phyloP scores from a whole-genome alignment of 306 rosid species.

The Pyrus pyrifolia region DNA sequence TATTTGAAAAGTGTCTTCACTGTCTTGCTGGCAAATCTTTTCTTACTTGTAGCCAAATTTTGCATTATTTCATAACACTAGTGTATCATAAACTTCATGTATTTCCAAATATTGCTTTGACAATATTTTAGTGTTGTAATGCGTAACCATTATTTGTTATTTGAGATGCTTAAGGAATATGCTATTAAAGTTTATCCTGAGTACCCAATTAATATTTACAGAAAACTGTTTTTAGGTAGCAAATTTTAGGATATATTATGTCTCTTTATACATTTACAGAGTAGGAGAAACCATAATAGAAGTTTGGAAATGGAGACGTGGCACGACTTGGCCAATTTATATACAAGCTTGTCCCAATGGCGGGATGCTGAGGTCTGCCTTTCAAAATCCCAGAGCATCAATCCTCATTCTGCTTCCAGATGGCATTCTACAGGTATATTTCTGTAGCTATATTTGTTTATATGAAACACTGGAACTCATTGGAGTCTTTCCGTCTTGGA shows the following conservation, averaged over 20 bases:
- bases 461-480: not conserved
- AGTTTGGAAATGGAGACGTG: constrained; percentile 85
- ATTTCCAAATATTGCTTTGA: not conserved
- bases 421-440: constrained; percentile 70
- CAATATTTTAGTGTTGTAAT: not conserved
- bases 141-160: not conserved
- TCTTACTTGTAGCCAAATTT: not conserved
- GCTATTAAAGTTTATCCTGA: not conserved
- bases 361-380: constrained; percentile 82
- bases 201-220: not conserved
- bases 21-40: not conserved
- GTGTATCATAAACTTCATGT: not conserved
- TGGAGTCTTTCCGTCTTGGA: not conserved
- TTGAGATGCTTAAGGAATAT: not conserved
- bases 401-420: constrained; percentile 85
- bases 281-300: constrained; percentile 41
- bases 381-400: constrained; percentile 61
- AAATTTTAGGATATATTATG: not conserved
- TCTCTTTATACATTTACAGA: constrained; percentile 31
- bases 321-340: constrained; percentile 76
- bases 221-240: not conserved
- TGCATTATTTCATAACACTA: not conserved
- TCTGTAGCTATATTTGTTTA: not conserved
- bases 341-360: constrained; percentile 67
- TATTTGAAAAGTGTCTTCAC: not conserved